Evolutionary conservation across 148 eudicot genomes (phyloP), one percentile per base, ranked within the genome.

Genomic region (Heliamphora exappendiculata): DNA sequence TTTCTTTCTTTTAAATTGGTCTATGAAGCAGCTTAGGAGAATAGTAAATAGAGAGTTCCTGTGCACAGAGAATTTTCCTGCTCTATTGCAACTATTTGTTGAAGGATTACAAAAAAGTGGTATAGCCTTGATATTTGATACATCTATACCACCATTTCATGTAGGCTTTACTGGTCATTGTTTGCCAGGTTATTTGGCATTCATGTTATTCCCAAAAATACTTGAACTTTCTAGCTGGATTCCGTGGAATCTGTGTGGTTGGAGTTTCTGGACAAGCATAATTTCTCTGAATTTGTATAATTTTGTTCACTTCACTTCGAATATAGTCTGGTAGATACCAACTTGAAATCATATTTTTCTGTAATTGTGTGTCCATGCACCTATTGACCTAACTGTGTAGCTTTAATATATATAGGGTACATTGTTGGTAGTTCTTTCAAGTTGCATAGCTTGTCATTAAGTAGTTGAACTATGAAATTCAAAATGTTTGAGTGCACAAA

Each of bases 291-390:
- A 60, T 16, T n/a, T 20, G 3, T 34, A 7, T 65, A 2, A 17
- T 65, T 65, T 11, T 65, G 44, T 65, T 65, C 70, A 19, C 26
- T 65, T 19, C 44, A 65, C n/a, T n/a, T n/a, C n/a, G n/a, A n/a
- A 65, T 19, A 10, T 3, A 33, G 42, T 33, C 22, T 33, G 4
- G 68, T 28, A 36, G 16, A 64, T 34, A 16, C 36, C 11, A 4
- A 44, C 49, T 44, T n/a, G n/a, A n/a, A n/a, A n/a, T n/a, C n/a
- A n/a, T n/a, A n/a, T n/a, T n/a, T n/a, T n/a, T n/a, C n/a, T n/a
- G n/a, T n/a, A n/a, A n/a, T n/a, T n/a, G n/a, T n/a, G n/a, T n/a
- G n/a, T n/a, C n/a, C n/a, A n/a, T n/a, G n/a, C n/a, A n/a, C n/a
- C n/a, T n/a, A n/a, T n/a, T n/a, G n/a, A n/a, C n/a, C n/a, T n/a